A percentile compares a stretch with the other conserved stretches of the same genome.
These are phyloP conservation scores for Magnaporthiopsis rhizophila DNA, from an alignment of 2,329 filamentous ascomycete species.

Conservation along the genomic window DNA sequence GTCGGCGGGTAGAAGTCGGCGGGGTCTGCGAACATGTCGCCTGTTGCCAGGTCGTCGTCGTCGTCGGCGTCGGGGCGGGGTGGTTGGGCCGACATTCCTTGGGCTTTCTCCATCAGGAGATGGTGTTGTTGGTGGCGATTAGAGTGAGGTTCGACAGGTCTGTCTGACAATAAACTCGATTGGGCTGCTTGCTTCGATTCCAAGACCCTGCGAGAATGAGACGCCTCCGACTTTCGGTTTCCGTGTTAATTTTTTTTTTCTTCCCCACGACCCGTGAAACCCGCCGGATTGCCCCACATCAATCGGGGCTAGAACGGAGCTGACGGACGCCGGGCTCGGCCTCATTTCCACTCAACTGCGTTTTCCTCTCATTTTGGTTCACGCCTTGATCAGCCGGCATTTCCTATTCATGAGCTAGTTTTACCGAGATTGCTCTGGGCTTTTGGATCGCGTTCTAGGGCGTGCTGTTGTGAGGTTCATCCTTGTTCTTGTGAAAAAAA, in stretches of 20 bases:
- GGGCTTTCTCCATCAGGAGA: not conserved
- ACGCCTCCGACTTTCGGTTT: no score
- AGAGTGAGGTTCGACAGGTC: no score
- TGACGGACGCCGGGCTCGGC: not conserved
- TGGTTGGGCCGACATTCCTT: not conserved
- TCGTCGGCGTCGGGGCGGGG: conserved; percentile 16
- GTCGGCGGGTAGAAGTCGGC: conserved; percentile 72
- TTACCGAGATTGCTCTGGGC: no score
- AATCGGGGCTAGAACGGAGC: not conserved
- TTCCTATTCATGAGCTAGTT: no score
- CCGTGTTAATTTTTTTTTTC: not conserved
- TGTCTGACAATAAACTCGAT: not conserved
- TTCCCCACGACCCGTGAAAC: not conserved
- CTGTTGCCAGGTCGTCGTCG: conserved; percentile 27
- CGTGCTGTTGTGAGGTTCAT: no score
- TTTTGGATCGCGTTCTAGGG: no score
- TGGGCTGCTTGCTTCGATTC: not conserved
- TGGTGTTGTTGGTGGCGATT: not conserved
- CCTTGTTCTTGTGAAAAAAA: no score
- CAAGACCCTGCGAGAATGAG: not conserved
- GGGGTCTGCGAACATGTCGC: conserved; percentile 69
- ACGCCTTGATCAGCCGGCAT: no score
- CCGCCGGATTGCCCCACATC: not conserved
- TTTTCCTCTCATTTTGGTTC: no score
- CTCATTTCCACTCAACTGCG: not conserved